Percentiles rank a stretch among this genome's conserved stretches.
phyloP scores from a whole-genome alignment of 371 early-diverging fungal species.

The Nematocida parisii region DNA sequence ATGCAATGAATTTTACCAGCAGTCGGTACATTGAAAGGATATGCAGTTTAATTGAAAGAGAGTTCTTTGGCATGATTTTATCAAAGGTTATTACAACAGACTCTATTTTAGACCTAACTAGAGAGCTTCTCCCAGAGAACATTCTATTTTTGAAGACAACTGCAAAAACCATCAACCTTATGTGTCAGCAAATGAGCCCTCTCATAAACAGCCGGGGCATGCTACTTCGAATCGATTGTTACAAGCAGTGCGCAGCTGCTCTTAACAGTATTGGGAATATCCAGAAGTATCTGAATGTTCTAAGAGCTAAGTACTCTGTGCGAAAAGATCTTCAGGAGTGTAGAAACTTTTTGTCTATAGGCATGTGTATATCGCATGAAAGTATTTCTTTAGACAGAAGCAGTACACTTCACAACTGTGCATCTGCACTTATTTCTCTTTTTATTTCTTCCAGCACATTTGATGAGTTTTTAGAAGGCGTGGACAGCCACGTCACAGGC shows the following conservation, averaged over 20 bases:
- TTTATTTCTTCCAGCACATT: slow-evolving; percentile 27
- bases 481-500: slow-evolving; percentile 16
- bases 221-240: slow-evolving; percentile 31
- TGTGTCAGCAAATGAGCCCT: slow-evolving; percentile 30
- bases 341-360: background rate
- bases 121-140: slow-evolving; percentile 5
- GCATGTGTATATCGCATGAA: slow-evolving; percentile 24
- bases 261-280: slow-evolving; percentile 42
- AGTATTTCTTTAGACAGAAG: slow-evolving; percentile 46
- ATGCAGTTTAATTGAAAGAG: slow-evolving; percentile 29
- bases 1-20: background rate
- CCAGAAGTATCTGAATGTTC: background rate
- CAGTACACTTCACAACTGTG: slow-evolving; percentile 16
- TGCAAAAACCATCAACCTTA: slow-evolving; percentile 42
- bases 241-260: slow-evolving; percentile 28
- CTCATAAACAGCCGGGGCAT: background rate
- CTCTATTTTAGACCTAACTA: slow-evolving; percentile 10
- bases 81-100: slow-evolving; percentile 8
- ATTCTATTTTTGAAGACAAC: slow-evolving; percentile 27
- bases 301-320: slow-evolving; percentile 15
- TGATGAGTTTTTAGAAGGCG: slow-evolving; percentile 25
- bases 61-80: slow-evolving; percentile 36
- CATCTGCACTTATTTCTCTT: slow-evolving; percentile 25
- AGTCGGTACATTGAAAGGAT: slow-evolving; percentile 41
- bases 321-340: slow-evolving; percentile 31